Percentiles rank a stretch among this genome's conserved stretches.
These are phyloP conservation scores for Penicillium bialowiezense DNA, from an alignment of 495 filamentous ascomycete species.

Conservation along the genomic window DNA sequence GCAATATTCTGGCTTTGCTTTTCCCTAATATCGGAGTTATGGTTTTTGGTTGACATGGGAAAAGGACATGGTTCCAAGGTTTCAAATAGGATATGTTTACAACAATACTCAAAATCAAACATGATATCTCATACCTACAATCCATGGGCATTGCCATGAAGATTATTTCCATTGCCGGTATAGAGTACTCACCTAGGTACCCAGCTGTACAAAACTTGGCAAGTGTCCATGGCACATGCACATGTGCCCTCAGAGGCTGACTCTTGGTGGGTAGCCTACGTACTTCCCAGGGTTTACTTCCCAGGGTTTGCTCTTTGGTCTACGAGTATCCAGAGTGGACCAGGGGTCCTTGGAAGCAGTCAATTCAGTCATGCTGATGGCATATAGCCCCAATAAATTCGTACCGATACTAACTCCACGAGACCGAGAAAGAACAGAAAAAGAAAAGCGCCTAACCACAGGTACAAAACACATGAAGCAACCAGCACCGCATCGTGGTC, in stretches of 20 bases:
- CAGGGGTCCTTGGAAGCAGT: no score
- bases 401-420: not conserved
- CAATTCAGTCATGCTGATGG: not conserved
- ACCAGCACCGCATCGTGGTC: constrained; percentile 4
- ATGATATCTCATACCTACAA: not conserved
- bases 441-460: constrained; percentile 7
- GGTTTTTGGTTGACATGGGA: not conserved
- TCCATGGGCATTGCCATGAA: no score
- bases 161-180: no score
- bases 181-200: no score
- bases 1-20: constrained; percentile 5
- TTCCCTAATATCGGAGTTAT: constrained; percentile 15
- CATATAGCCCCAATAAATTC: not conserved
- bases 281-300: no score
- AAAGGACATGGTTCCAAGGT: constrained; percentile 7
- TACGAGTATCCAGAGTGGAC: no score
- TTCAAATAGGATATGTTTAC: constrained; percentile 5
- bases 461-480: constrained; percentile 10
- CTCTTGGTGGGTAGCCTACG: no score
- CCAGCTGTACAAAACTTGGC: no score
- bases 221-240: no score
- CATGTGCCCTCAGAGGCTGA: no score
- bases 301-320: no score
- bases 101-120: not conserved
- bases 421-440: constrained; percentile 7